Evolutionary conservation across 345 rosid species (phyloP).

Genomic region (Camelina neglecta): DNA sequence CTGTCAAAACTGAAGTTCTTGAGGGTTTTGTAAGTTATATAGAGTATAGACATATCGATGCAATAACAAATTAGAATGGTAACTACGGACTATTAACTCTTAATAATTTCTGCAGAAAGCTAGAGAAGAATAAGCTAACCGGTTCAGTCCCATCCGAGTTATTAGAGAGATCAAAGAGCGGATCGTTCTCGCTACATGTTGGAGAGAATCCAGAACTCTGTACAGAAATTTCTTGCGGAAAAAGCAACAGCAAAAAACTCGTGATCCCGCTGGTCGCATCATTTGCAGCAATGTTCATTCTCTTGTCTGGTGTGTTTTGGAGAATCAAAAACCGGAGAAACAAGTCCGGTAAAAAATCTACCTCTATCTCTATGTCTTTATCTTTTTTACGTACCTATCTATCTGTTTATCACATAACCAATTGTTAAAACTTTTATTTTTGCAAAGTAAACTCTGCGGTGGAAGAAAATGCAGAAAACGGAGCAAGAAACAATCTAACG

Average conservation of each 20-base stretch:
- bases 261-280: conserved; percentile 39
- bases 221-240: conserved; percentile 18
- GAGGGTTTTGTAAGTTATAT: conserved; percentile 56
- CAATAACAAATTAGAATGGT: neutral
- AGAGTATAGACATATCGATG: neutral
- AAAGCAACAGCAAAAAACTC: conserved; percentile 27
- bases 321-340: conserved; percentile 28
- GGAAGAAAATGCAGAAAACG: conserved; percentile 30
- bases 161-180: conserved; percentile 40
- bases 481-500: neutral
- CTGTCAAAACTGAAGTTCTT: conserved; percentile 49
- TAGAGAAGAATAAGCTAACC: conserved; percentile 47
- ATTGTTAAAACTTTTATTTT: neutral
- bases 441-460: conserved; percentile 25
- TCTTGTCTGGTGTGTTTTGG: conserved; percentile 32
- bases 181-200: conserved; percentile 41
- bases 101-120: conserved; percentile 41
- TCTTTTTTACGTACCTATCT: neutral
- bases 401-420: neutral
- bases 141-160: conserved; percentile 52
- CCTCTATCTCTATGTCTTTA: neutral
- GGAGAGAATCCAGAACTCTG: conserved; percentile 29
- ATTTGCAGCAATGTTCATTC: conserved; percentile 25
- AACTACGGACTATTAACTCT: neutral
- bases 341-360: conserved; percentile 18